These are phyloP conservation scores for Sordariomycetes sp. DNA, from an alignment of 2,329 filamentous ascomycete species.

Conservation along the genomic window DNA sequence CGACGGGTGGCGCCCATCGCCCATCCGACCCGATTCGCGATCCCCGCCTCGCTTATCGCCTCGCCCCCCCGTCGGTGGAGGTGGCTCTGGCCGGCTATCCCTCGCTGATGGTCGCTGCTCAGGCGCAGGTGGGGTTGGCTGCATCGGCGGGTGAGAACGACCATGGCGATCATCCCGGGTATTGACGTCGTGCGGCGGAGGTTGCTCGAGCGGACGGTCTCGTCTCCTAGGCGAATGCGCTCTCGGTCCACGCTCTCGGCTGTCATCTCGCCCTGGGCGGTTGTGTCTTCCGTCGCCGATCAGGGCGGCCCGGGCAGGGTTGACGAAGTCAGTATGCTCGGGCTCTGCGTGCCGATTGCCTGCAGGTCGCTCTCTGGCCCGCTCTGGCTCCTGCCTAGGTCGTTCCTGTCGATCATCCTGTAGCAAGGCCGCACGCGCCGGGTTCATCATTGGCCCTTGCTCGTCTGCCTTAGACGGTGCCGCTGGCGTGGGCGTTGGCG, in stretches of 20 bases:
- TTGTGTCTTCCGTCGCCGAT: conserved; percentile 23
- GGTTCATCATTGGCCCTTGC: conserved; percentile 37
- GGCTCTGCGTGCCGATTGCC: conserved; percentile 15
- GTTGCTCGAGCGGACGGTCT: conserved; percentile 18
- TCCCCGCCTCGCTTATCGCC: conserved; percentile 22
- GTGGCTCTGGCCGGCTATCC: conserved; percentile 19
- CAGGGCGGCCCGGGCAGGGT: conserved; percentile 32
- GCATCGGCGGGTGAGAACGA: conserved; percentile 19
- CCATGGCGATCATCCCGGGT: conserved; percentile 32
- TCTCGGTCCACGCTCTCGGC: conserved; percentile 24
- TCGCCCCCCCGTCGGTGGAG: conserved; percentile 13
- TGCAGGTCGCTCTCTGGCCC: conserved; percentile 15
- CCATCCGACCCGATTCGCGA: conserved; percentile 18
- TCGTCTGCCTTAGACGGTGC: conserved; percentile 9
- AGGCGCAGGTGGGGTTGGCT: background rate
- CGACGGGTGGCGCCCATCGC: background rate
- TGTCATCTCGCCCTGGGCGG: conserved; percentile 29
- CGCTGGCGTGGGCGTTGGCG: conserved; percentile 14
- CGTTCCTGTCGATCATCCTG: conserved; percentile 6
- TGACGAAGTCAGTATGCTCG: conserved; percentile 23
- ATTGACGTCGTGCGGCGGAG: conserved; percentile 16
- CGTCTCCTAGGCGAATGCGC: conserved; percentile 35
- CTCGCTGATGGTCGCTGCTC: conserved; percentile 17
- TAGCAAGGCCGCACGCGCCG: conserved; percentile 38
- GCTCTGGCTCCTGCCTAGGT: conserved; percentile 5